Base-by-base conservation (phyloP, 108 stramenopile genomes). In the Fragilariopsis cylindrus region DNA sequence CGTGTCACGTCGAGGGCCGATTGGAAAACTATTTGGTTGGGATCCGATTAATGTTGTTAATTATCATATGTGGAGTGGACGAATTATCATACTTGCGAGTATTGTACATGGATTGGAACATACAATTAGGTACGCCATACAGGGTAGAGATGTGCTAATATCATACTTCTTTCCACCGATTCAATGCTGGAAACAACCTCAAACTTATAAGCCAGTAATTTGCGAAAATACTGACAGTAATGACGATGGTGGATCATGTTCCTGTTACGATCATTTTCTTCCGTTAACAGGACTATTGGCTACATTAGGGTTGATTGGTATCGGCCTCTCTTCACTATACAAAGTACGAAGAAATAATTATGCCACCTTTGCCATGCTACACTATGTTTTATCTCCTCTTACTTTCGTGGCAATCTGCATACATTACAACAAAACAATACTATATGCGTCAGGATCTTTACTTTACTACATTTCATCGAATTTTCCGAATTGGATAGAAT, bases 341-440 rank as follows among this genome's bases (percentile, higher is more conserved):
- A 70, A 56, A 30, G 71, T 92, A 30, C 76, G 91, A 39, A 45
- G 91, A 11, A 62, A 57, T 41, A 45, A 54, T 40, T 92, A 83
- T 74, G 54, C 45, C 15, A 8, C 85, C 60, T 92, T 92, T 65
- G 86, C 84, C 70, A 54, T 11, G 19, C 47, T 62, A 11, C 86
- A 87, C 48, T 66, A 84, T 7, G 18, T 83, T 15, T 67, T 78
- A 16, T 47, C 65, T 30, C 77, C 81, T 47, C 21, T 87, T 3
- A 62, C 70, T 9, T 68, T 88, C 40, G 47, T 87, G 8, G 65
- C 65, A 11, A 53, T 83, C 30, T 50, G 87, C 5, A 64, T 88
- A 69, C 91, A 92, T 80, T 86, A 83, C 74, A 85, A 88, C 47
- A 81, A 80, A 53, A 70, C 84, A 65, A 83, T 89, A 40, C 75